Percentiles rank a stretch among this genome's conserved stretches.
Evolutionary conservation across 768 basidiomycete species (phyloP).

Genomic region (Arthromyces matolae): DNA sequence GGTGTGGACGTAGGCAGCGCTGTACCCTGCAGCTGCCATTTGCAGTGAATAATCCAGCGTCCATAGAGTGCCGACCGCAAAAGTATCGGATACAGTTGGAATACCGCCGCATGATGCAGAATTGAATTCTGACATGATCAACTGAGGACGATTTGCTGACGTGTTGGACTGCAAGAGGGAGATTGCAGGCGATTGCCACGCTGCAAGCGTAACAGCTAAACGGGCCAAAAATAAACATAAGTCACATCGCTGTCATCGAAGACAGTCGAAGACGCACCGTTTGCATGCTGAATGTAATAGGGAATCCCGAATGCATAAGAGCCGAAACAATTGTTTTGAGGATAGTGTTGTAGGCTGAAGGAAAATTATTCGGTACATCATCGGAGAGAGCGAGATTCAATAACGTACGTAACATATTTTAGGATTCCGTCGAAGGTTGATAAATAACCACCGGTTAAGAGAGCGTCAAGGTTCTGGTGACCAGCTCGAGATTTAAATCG

Average conservation of each 20-base stretch:
- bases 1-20: conserved; percentile 49
- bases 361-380: no score
- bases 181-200: conserved; percentile 48
- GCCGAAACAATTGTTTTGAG: conserved; percentile 44
- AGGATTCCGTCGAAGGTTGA: conserved; percentile 32
- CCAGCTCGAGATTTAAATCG: neutral
- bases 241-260: no score
- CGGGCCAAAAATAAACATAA: no score
- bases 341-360: conserved; percentile 49
- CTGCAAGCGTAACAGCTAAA: conserved; percentile 38
- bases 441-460: conserved; percentile 41
- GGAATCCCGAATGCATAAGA: conserved; percentile 33
- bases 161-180: conserved; percentile 27
- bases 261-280: conserved; percentile 39
- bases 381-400: neutral
- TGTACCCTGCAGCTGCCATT: conserved; percentile 45
- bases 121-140: conserved; percentile 55
- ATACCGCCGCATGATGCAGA: conserved; percentile 52
- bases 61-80: conserved; percentile 50
- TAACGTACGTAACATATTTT: conserved; percentile 46
- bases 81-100: conserved; percentile 45
- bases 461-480: conserved; percentile 37
- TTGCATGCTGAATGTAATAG: conserved; percentile 44
- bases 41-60: conserved; percentile 51
- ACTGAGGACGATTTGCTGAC: conserved; percentile 27